Evolutionary conservation across 2,329 filamentous ascomycete genomes (phyloP).

Genomic region (Neofusicoccum umdonicola): DNA sequence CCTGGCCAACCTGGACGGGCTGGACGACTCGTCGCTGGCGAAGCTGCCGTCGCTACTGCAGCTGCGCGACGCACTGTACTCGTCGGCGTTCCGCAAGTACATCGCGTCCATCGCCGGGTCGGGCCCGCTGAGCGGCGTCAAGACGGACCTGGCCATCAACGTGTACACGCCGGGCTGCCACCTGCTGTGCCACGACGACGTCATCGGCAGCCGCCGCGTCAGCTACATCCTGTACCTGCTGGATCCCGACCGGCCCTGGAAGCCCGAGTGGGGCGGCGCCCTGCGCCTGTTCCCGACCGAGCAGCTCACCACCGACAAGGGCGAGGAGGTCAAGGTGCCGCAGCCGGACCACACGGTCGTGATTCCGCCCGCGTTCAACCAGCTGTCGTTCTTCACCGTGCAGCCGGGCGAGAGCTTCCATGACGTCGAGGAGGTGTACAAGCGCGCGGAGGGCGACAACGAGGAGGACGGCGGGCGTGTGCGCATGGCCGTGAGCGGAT

Average conservation of each 20-base stretch:
- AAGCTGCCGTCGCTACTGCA: constrained; percentile 86
- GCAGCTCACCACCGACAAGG: constrained; percentile 63
- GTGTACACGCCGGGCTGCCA: constrained; percentile 96
- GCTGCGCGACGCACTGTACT: constrained; percentile 94
- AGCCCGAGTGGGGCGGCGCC: constrained; percentile 88
- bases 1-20: constrained; percentile 90
- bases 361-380: constrained; percentile 95
- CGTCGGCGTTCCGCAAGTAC: constrained; percentile 82
- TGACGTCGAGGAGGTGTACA: constrained; percentile 97
- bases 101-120: constrained; percentile 81
- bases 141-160: constrained; percentile 99
- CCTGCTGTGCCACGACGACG: constrained; percentile 94
- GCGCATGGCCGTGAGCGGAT: constrained; percentile 96
- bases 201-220: constrained; percentile 92
- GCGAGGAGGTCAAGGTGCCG: constrained; percentile 75
- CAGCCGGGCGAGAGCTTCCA: constrained; percentile 99
- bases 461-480: constrained; percentile 70
- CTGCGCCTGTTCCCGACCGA: constrained; percentile 78
- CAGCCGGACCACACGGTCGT: constrained; percentile 73
- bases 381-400: constrained; percentile 96
- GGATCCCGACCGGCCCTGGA: constrained; percentile 87
- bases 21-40: constrained; percentile 79
- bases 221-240: constrained; percentile 97
- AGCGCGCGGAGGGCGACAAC: constrained; percentile 59
- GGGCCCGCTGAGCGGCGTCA: constrained; percentile 82